Percentiles rank a stretch among this genome's conserved stretches.
phyloP scores from a whole-genome alignment of 2,329 filamentous ascomycete species.

The Drechslera avenae region DNA sequence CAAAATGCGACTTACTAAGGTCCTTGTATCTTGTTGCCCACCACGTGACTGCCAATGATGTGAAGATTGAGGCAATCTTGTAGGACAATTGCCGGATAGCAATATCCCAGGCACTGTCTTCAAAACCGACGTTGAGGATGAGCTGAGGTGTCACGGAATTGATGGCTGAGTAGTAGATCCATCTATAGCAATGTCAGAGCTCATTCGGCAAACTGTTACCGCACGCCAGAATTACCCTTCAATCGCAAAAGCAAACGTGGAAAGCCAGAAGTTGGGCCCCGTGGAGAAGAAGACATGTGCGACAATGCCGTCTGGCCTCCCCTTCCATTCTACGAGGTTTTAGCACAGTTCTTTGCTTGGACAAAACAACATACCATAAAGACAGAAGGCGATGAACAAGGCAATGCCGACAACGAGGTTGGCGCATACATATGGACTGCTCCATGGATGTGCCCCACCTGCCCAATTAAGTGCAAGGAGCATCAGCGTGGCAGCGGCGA shows the following conservation, averaged over 20 bases:
- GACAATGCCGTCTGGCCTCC: conserved; percentile 59
- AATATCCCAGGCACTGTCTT: conserved; percentile 38
- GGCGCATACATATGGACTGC: conserved; percentile 32
- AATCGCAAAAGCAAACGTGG: conserved; percentile 61
- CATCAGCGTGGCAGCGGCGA: conserved; percentile 33
- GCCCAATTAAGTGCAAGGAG: conserved; percentile 41
- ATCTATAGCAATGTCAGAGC: conserved; percentile 26
- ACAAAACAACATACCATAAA: conserved; percentile 27
- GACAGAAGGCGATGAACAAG: conserved; percentile 32
- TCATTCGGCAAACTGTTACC: too few relatives aligned
- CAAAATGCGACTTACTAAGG: conserved; percentile 21
- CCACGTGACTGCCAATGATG: conserved; percentile 31
- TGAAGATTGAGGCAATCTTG: conserved; percentile 31
- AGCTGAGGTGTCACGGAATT: conserved; percentile 41
- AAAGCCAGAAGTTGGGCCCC: conserved; percentile 61
- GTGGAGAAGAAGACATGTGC: conserved; percentile 62
- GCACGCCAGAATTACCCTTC: conserved; percentile 48
- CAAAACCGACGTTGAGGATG: conserved; percentile 40
- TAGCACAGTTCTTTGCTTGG: background rate
- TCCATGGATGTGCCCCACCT: conserved; percentile 35
- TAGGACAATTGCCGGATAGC: conserved; percentile 37
- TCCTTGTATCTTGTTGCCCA: conserved; percentile 39
- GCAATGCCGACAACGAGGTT: conserved; percentile 30
- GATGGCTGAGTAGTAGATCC: conserved; percentile 57
- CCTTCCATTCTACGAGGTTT: conserved; percentile 58